phyloP scores from a whole-genome alignment of 345 rosid species.

The Viola odorata region DNA sequence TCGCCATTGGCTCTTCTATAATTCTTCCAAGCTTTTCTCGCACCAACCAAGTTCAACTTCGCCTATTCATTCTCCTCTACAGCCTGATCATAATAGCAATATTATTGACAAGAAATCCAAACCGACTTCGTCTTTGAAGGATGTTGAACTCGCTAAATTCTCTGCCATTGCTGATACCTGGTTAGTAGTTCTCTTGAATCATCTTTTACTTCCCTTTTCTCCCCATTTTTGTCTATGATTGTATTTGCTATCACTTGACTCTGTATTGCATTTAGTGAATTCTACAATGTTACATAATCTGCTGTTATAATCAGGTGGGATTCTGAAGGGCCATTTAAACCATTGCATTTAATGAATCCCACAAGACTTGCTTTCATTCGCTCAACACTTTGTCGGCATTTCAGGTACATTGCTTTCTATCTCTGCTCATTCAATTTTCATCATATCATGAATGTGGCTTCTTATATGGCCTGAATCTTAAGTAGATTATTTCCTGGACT shows the following conservation, averaged over 20 bases:
- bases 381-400: slow-evolving; percentile 86
- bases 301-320: slow-evolving; percentile 68
- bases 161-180: slow-evolving; percentile 77
- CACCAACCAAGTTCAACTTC: slow-evolving; percentile 1
- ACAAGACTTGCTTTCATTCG: slow-evolving; percentile 84
- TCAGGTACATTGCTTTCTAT: slow-evolving; percentile 35
- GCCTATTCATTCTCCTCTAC: neutral
- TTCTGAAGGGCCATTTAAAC: slow-evolving; percentile 81
- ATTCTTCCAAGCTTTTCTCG: neutral
- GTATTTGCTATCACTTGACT: neutral
- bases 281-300: neutral
- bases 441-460: neutral
- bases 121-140: slow-evolving; percentile 48
- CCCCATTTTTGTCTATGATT: neutral
- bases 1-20: neutral
- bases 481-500: too few species aligned
- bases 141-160: slow-evolving; percentile 71
- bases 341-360: slow-evolving; percentile 81
- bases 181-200: slow-evolving; percentile 22
- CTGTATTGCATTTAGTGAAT: neutral
- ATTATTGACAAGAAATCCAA: neutral
- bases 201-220: neutral
- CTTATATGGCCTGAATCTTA: neutral
- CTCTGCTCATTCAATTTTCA: neutral
- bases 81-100: neutral